Evolutionary conservation across 1,284 basidiomycete species (phyloP).

Genomic region (Malassezia equina): DNA sequence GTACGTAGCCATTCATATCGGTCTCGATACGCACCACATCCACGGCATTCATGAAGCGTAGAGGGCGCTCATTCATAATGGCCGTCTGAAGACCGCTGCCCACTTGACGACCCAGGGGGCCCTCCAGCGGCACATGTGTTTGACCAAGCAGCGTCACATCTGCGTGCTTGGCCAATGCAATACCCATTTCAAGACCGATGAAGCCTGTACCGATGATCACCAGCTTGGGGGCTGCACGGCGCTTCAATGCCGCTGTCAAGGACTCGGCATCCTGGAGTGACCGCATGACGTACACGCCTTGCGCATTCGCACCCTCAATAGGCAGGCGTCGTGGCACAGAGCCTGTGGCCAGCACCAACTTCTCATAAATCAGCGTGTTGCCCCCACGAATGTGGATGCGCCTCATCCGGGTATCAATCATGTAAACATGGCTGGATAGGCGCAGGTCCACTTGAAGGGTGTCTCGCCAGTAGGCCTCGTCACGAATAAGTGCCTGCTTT

Average conservation of each 20-base stretch:
- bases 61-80: constrained; percentile 59
- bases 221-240: constrained; percentile 54
- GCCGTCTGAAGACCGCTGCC: constrained; percentile 67
- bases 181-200: constrained; percentile 84
- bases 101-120: constrained; percentile 68
- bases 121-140: constrained; percentile 72
- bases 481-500: constrained; percentile 65
- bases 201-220: constrained; percentile 84
- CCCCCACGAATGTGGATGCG: constrained; percentile 48
- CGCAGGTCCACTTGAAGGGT: constrained; percentile 70
- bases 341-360: constrained; percentile 50
- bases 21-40: constrained; percentile 65
- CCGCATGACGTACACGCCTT: constrained; percentile 70
- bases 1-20: constrained; percentile 17
- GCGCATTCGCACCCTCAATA: constrained; percentile 64
- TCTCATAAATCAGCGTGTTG: constrained; percentile 43
- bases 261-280: constrained; percentile 63
- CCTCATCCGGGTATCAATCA: constrained; percentile 28
- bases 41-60: constrained; percentile 67
- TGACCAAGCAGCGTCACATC: constrained; percentile 73
- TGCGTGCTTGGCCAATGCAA: constrained; percentile 59
- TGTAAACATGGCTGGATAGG: constrained; percentile 51
- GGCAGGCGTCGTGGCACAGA: constrained; percentile 57
- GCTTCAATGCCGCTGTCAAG: constrained; percentile 60
- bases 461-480: constrained; percentile 63